Evolutionary conservation across 352 stramenopile species (phyloP), one percentile per base, ranked within the genome.

Genomic region (Phytophthora boehmeriae): DNA sequence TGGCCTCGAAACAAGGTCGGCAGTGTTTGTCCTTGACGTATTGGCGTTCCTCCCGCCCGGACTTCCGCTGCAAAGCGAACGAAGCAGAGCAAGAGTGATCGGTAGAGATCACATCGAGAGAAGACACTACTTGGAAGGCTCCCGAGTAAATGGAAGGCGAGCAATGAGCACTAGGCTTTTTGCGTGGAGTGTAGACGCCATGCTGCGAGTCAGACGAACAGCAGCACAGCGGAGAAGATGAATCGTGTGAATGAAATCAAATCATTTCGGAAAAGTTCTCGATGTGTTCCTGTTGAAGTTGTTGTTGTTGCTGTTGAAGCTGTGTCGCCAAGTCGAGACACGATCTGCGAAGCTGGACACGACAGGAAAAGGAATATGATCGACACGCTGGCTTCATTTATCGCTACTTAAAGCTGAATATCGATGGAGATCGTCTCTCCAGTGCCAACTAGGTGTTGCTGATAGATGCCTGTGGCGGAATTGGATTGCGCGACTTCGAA

Each of bases 11-110:
- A 56, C 38, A 56, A 59, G 63, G 50, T 25, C 58, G 56, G 44
- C 56, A 66, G 36, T 62, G 17, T 68, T 49, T 65, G 54, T 65
- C 35, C 32, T n/a, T 55, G 60, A 64, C 20, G 32, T 65, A 65
- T 65, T 60, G 41, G 46, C 46, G 47, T 28, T 61, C 47, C 42
- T 64, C 20, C 28, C 20, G 38, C 28, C 20, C 62, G 25, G 11
- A 22, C 20, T 30, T 30, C 25, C 16, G 38, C 38, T 22, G 38
- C n/a, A 44, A 22, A 44, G 38, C 38, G n/a, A 44, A 22, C 22
- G 14, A 44, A 44, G 38, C 2, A 39, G 34, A 39, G 4, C 34
- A 44, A 44, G 38, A 30, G 25, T 30, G 25, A 30, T 30, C 25
- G 25, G 6, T 30, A 30, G 25, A 6, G 25, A 30, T 30, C 25